Evolutionary conservation across 2,329 filamentous ascomycete genomes (phyloP).

Genomic region (Fusarium torulosum): DNA sequence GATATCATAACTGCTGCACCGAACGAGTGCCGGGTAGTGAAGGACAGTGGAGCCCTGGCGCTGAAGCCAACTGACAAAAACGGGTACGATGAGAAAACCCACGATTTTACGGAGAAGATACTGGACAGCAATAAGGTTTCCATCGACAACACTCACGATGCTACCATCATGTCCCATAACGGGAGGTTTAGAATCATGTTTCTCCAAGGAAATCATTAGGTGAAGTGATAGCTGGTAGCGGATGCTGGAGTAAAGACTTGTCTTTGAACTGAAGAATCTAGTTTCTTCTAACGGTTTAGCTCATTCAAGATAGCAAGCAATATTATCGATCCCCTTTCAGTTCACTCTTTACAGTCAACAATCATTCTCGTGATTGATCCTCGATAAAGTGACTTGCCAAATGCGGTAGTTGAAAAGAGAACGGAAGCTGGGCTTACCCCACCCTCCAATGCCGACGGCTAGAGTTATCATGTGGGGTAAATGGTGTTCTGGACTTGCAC

Average conservation of each 20-base stretch:
- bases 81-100: conserved; percentile 30
- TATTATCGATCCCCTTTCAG: not conserved
- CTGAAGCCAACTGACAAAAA: conserved; percentile 41
- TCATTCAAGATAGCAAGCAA: too few relatives aligned
- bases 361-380: not conserved
- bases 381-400: not conserved
- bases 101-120: conserved; percentile 16
- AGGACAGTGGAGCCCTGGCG: conserved; percentile 23
- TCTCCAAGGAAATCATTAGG: conserved; percentile 28
- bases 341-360: not conserved
- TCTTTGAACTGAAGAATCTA: not conserved
- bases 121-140: conserved; percentile 25
- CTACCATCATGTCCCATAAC: conserved; percentile 36
- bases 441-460: not conserved
- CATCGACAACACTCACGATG: conserved; percentile 26
- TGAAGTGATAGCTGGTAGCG: not conserved
- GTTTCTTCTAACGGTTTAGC: not conserved
- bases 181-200: conserved; percentile 32
- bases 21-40: conserved; percentile 13
- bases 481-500: too few relatives aligned
- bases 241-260: not conserved
- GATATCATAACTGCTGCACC: conserved; percentile 32
- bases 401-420: conserved; percentile 26
- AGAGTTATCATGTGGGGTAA: too few relatives aligned
- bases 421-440: not conserved